Evolutionary conservation across 805 yeast genomes (phyloP), one percentile per base, ranked within the genome.

Genomic region (Starmerella asiatica): DNA sequence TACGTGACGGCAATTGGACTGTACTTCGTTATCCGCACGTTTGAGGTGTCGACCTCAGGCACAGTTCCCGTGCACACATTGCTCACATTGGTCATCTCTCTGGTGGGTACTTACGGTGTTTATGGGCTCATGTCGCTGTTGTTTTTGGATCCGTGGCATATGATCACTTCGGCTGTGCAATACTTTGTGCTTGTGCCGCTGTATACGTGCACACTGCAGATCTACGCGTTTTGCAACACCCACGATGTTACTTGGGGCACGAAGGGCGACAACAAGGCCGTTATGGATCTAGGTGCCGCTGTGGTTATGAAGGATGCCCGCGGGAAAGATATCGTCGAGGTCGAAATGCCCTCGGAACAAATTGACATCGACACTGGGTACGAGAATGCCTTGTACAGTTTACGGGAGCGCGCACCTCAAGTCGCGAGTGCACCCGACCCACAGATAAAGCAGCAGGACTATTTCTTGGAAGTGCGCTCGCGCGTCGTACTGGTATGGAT

Each of bases 241-340:
- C 97, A 88, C 62, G 98, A 88, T 66, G 94, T 91, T 37, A 81
- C 95, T 0, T 88, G 98, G 98, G 98, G 98, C 61, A 88, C 98
- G 2, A 88, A 88, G 58, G 98, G 98, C 50, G 95, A 86, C 45
- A 80, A 78, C 47, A 73, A 71, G 44, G 79, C 75, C 34, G 71
- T 74, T 16, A 73, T 73, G 47, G 79, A 73, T 45, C 65, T 78
- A 28, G 86, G 93, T 35, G 77, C 81, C 33, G 93, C 93, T 36
- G 80, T 81, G 23, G 79, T 82, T 46, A 77, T 80, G 55, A 78
- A 78, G 45, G 91, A 79, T 39, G 71, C 79, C 42, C 42, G 45
- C 21, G 94, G 94, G 38, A 79, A 76, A 46, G 86, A 81, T 55
- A 79, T 84, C 29, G 84, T 82, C 32, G 85, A 80, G 47, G 73